phyloP scores from a whole-genome alignment of 164 flowering plant species.

The Aristolochia contorta region DNA sequence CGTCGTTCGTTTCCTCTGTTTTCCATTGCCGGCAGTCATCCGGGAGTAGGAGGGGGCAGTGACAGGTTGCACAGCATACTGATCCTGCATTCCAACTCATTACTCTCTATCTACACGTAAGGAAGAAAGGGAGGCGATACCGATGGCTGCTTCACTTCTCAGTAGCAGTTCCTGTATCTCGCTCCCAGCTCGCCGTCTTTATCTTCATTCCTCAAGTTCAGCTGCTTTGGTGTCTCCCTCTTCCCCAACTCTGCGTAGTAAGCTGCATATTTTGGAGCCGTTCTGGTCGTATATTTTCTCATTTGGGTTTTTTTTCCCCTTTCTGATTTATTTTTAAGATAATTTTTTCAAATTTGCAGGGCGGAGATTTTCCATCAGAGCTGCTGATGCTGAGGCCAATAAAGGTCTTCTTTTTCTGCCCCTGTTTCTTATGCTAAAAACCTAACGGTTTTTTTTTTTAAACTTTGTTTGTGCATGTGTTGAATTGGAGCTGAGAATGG shows the following conservation, averaged over 20 bases:
- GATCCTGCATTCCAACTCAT: too few species aligned
- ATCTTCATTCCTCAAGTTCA: neutral
- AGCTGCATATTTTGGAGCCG: neutral
- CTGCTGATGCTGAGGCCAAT: constrained; percentile 60
- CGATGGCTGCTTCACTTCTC: too few species aligned
- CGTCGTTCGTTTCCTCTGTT: too few species aligned
- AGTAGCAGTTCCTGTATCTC: too few species aligned
- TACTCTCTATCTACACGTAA: too few species aligned
- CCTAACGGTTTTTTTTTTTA: neutral
- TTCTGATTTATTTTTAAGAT: too few species aligned
- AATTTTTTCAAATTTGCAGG: constrained; percentile 17
- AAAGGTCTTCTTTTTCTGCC: constrained; percentile 30
- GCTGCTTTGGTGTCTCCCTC: neutral
- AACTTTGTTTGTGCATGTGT: neutral
- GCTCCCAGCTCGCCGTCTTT: neutral
- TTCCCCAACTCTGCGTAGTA: constrained; percentile 1
- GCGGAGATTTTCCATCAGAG: constrained; percentile 42
- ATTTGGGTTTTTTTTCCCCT: neutral
- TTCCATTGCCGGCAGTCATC: too few species aligned
- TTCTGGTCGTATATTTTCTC: neutral
- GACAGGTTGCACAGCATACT: too few species aligned
- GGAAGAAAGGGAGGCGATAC: too few species aligned
- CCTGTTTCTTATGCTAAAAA: neutral
- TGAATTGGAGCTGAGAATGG: neutral
- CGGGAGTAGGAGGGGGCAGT: too few species aligned